Base-by-base conservation (phyloP, 257 asterid genomes). In the Cinchona pubescens region DNA sequence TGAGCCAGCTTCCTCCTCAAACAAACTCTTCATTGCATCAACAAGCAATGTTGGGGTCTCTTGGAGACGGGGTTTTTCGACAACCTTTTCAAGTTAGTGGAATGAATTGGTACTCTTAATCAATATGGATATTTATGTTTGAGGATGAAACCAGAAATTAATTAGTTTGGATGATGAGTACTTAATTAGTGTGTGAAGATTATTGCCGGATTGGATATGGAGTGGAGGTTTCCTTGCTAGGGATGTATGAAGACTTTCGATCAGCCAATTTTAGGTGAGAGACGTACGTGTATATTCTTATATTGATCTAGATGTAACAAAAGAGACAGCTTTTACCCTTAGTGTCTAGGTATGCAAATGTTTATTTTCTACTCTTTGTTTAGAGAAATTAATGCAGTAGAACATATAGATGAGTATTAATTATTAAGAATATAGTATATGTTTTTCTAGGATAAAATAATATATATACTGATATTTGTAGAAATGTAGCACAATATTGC, bases 1-100 rank as follows among this genome's bases (percentile, higher is more conserved):
- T 89, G 18, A 81, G 90, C 45, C 97, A 87, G 79, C 79, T 89
- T 46, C 97, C 94, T 5, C 92, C 94, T 5, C 92, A 87, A 75
- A 83, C 88, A n/a, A n/a, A n/a, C 5, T 62, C 87, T 1, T 76
- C 90, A 65, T 32, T 82, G 77, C 86, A 82, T 48, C 95, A 91
- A 34, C 89, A 88, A 75, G 55, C 88, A 74, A 79, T 87, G 83
- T 76, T 92, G 9, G 97, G 96, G 4, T 82, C 84, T 27, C 82
- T 88, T 2, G 88, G 86, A 2, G 96, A 90, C 12, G 96, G 96
- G 72, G 92, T 87, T 25, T 88, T 90, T 27, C 85, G 86, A 75
- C 87, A 86, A 65, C 83, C 89, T n/a, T 83, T 81, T 70, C 86
- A 82, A 78, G 84, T 82, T 9, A 38, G 85, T 0, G 81, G 84